Evolutionary conservation across 2,329 filamentous ascomycete species (phyloP), one percentile per base, ranked within the genome.

Genomic region (Colletotrichum euphorbiae): DNA sequence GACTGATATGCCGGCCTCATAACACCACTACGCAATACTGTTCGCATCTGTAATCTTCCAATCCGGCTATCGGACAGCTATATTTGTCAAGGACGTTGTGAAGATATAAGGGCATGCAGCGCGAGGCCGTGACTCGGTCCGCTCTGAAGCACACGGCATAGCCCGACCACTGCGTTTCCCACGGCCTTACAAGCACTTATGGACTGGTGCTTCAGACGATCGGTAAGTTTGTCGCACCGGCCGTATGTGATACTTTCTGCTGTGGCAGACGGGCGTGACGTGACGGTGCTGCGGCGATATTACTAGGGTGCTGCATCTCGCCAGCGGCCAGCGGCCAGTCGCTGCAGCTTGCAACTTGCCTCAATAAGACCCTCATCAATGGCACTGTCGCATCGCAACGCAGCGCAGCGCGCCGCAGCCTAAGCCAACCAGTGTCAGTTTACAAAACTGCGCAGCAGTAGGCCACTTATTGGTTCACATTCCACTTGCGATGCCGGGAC

Each of bases 41-140:
- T 28, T 8, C 28, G 6, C 28, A 28, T 28, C 28, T 3, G 7
- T 28, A 28, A 28, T 28, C 28, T 28, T 28, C 28, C 28, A 28
- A 28, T 28, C 28, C 7, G 28, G 28, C 28, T 28, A 28, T 28
- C 28, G 28, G 28, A 28, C 28, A 28, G 28, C 28, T 28, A 28
- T 28, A 28, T 28, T 8, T 28, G 28, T 28, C 28, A 51, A 19
- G 24, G 64, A 38, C 46, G 24, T 52, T 17, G 45, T 48, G 60
- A 48, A 45, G 24, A 24, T 33, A 54, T 64, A 40, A 46, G 55
- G 56, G 36, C 38, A 64, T 33, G 52, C 13, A 46, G 21, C 52
- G 59, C 45, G 60, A 28, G 28, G 28, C 61, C 46, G 54, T 65
- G 65, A 68, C 60, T 68, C 65, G 52, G 65, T 54, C 40, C 40